phyloP scores from a whole-genome alignment of 768 basidiomycete genomes.

The Mycena alexandri region DNA sequence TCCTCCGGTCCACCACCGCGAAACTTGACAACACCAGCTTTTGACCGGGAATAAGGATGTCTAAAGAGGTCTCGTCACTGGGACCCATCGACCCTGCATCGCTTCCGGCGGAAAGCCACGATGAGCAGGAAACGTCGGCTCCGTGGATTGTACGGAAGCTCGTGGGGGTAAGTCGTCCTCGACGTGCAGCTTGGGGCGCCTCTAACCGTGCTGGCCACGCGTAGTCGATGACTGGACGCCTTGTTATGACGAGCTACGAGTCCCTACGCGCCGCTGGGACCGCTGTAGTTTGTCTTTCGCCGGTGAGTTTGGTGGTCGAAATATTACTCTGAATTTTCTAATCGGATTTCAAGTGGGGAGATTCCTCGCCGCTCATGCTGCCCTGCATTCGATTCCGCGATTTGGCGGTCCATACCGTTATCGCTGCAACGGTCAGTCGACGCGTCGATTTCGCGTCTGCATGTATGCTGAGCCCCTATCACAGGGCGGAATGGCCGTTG shows the following conservation, averaged over 20 bases:
- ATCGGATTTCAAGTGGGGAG: conserved; percentile 62
- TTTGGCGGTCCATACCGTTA: conserved; percentile 70
- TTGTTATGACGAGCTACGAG: conserved; percentile 75
- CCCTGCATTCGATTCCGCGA: conserved; percentile 76
- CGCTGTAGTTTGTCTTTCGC: conserved; percentile 70
- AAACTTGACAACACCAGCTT: conserved; percentile 7
- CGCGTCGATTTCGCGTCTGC: conserved; percentile 14
- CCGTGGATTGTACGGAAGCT: conserved; percentile 77
- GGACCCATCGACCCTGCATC: conserved; percentile 66
- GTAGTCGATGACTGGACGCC: conserved; percentile 72
- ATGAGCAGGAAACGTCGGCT: conserved; percentile 67
- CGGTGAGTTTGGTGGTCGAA: conserved; percentile 52
- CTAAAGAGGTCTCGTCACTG: conserved; percentile 52
- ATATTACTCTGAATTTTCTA: neutral
- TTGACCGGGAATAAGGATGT: conserved; percentile 18
- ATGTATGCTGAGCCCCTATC: conserved; percentile 8
- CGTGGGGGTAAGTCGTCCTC: conserved; percentile 57
- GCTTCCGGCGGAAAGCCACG: conserved; percentile 45
- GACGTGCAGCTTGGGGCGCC: neutral
- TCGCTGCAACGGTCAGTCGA: conserved; percentile 68
- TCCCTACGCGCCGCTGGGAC: conserved; percentile 71
- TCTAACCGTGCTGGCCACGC: conserved; percentile 7
- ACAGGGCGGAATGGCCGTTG: conserved; percentile 57
- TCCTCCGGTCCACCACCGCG: conserved; percentile 50
- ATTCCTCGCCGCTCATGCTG: conserved; percentile 71